A percentile compares a stretch with the other conserved stretches of the same genome.
Evolutionary conservation across 2,329 filamentous ascomycete genomes (phyloP).

Genomic region (Neurospora sp.): DNA sequence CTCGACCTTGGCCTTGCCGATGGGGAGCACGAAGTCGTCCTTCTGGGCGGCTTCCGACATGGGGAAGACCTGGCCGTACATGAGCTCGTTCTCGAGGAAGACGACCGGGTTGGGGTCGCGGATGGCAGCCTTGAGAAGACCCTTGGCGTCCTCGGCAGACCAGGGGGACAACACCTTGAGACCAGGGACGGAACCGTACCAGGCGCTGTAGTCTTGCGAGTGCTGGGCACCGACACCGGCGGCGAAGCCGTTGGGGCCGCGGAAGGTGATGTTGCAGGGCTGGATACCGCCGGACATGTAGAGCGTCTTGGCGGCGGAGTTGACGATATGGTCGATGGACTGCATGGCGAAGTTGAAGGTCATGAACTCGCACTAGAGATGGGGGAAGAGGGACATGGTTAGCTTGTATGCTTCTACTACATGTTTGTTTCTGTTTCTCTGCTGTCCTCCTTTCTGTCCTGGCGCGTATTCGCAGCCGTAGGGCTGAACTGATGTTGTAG

Average conservation of each 20-base stretch:
- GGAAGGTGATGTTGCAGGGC: constrained; percentile 99
- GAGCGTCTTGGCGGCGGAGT: constrained; percentile 97
- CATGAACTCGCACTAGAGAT: constrained; percentile 89
- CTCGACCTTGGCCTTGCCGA: constrained; percentile 99
- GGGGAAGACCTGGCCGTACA: constrained; percentile 91
- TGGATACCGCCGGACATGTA: constrained; percentile 99
- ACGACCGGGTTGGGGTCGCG: constrained; percentile 96
- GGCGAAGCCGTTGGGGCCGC: constrained; percentile 96
- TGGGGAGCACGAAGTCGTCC: constrained; percentile 91
- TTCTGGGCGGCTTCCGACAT: constrained; percentile 96
- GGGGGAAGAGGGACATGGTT: not conserved
- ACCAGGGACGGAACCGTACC: constrained; percentile 97
- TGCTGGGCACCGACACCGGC: constrained; percentile 93
- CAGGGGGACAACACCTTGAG: constrained; percentile 95
- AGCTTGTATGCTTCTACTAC: not conserved
- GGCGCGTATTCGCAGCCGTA: not conserved
- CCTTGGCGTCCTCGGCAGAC: constrained; percentile 97
- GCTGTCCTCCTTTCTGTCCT: not conserved
- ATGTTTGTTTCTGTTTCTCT: not conserved
- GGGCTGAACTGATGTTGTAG: not conserved
- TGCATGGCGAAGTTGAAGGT: constrained; percentile 99
- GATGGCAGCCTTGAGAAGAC: constrained; percentile 93
- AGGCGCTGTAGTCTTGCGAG: constrained; percentile 96
- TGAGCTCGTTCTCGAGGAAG: constrained; percentile 76
- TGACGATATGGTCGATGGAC: constrained; percentile 98